These are phyloP conservation scores for Artemisia annua DNA, from an alignment of 129 eudicot species.

Conservation along the genomic window DNA sequence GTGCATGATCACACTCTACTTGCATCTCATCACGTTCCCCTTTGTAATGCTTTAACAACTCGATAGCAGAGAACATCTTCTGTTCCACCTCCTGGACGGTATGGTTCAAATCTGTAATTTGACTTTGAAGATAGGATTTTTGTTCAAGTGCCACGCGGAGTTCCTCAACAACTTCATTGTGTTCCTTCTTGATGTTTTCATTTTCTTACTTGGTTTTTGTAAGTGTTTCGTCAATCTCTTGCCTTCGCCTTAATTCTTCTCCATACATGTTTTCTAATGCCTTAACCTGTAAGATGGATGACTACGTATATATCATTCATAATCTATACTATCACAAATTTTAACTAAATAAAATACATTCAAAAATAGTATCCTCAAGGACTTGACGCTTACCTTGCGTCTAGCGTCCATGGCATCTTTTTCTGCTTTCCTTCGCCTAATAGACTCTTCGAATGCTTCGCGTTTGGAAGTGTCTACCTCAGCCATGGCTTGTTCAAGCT, in stretches of 20 bases:
- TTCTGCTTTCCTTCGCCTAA: constrained; percentile 80
- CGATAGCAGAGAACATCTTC: constrained; percentile 67
- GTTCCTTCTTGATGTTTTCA: constrained; percentile 39
- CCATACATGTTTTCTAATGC: constrained; percentile 48
- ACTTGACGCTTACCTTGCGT: constrained; percentile 52
- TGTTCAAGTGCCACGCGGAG: constrained; percentile 53
- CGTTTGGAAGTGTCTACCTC: constrained; percentile 66
- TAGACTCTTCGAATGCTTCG: constrained; percentile 80
- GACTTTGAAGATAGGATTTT: constrained; percentile 50
- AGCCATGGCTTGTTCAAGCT: constrained; percentile 62
- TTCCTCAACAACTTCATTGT: constrained; percentile 42
- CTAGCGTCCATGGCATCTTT: constrained; percentile 68
- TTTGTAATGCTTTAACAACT: constrained; percentile 62
- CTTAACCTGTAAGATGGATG: constrained; percentile 42
- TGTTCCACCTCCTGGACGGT: constrained; percentile 59
- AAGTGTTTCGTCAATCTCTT: constrained; percentile 55
- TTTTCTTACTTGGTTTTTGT: constrained; percentile 50
- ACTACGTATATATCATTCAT: no score
- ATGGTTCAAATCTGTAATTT: constrained; percentile 48
- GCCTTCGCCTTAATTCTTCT: constrained; percentile 49
- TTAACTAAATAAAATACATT: no score
- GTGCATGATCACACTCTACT: constrained; percentile 58
- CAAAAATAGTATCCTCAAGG: background rate
- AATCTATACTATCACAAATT: no score
- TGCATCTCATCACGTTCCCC: constrained; percentile 76